Evolutionary conservation across 1,284 basidiomycete species (phyloP).

Genomic region (Ceratobasidium sp.): DNA sequence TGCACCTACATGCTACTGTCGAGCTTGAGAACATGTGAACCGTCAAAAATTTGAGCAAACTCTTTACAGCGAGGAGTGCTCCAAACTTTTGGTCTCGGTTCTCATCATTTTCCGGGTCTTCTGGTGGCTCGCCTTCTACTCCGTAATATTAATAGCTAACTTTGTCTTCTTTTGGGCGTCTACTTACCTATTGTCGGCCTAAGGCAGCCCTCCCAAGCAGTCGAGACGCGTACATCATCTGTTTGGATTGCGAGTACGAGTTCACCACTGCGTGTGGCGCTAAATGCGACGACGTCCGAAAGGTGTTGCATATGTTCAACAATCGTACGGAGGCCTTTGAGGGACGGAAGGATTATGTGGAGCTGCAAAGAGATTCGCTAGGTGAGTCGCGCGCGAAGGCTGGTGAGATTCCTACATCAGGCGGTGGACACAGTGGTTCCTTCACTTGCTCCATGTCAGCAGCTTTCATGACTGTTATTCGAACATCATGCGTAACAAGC

Average conservation of each 20-base stretch:
- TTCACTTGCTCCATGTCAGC: conserved; percentile 77
- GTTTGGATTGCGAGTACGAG: conserved; percentile 79
- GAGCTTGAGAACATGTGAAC: conserved; percentile 87
- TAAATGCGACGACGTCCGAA: conserved; percentile 79
- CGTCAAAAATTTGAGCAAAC: conserved; percentile 85
- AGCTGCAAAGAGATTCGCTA: conserved; percentile 64
- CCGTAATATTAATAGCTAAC: background rate
- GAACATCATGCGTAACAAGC: conserved; percentile 77
- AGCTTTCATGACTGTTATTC: conserved; percentile 81
- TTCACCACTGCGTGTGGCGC: conserved; percentile 73
- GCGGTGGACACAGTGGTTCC: conserved; percentile 89
- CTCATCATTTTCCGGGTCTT: conserved; percentile 51
- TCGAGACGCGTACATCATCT: conserved; percentile 79
- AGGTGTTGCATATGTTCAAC: conserved; percentile 81
- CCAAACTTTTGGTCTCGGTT: conserved; percentile 72
- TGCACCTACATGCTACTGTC: conserved; percentile 82
- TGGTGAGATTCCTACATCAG: conserved; percentile 72
- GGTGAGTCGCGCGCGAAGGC: conserved; percentile 20
- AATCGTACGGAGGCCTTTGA: conserved; percentile 82
- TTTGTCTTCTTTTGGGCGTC: background rate
- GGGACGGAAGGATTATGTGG: conserved; percentile 83
- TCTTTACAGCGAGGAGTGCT: conserved; percentile 78
- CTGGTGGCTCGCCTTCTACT: conserved; percentile 57
- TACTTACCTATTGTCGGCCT: conserved; percentile 76
- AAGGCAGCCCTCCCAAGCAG: conserved; percentile 79